These are phyloP conservation scores for Escallonia herrerae DNA, from an alignment of 129 eudicot genomes.

Conservation along the genomic window DNA sequence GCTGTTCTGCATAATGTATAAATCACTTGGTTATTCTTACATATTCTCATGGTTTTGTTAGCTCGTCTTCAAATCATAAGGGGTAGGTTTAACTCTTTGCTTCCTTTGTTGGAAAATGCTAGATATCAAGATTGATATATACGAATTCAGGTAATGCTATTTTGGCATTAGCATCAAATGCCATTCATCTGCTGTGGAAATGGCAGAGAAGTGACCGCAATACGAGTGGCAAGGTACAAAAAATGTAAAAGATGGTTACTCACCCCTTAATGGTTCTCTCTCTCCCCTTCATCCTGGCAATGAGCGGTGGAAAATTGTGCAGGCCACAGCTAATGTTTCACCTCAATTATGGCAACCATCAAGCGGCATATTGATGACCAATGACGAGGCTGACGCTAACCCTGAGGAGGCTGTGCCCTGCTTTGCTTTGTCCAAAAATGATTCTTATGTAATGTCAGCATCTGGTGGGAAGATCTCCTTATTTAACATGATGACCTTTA, in stretches of 20 bases:
- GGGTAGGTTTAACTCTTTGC: neutral
- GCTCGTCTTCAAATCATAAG: neutral
- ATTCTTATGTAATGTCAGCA: constrained; percentile 88
- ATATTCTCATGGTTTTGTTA: neutral
- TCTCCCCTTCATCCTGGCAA: neutral
- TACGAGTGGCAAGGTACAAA: constrained; percentile 63
- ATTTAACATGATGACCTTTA: constrained; percentile 93
- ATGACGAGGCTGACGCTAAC: constrained; percentile 53
- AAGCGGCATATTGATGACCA: constrained; percentile 84
- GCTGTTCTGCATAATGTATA: neutral
- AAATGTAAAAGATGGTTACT: too few relatives aligned
- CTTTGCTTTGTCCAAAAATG: constrained; percentile 89
- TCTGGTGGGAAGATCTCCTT: constrained; percentile 86
- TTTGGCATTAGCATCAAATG: constrained; percentile 77
- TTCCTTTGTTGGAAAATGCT: constrained; percentile 15
- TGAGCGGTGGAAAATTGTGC: constrained; percentile 6
- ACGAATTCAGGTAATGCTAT: constrained; percentile 78
- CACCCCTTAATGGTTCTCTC: neutral
- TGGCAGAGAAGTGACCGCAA: constrained; percentile 81
- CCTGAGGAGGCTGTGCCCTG: constrained; percentile 85
- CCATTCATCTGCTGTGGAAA: constrained; percentile 83
- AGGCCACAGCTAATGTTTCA: constrained; percentile 75
- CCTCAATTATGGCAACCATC: constrained; percentile 94
- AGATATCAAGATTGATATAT: constrained; percentile 84
- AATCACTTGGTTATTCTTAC: neutral